Evolutionary conservation across 1,284 basidiomycete genomes (phyloP).

Genomic region (Amylostereum areolatum): DNA sequence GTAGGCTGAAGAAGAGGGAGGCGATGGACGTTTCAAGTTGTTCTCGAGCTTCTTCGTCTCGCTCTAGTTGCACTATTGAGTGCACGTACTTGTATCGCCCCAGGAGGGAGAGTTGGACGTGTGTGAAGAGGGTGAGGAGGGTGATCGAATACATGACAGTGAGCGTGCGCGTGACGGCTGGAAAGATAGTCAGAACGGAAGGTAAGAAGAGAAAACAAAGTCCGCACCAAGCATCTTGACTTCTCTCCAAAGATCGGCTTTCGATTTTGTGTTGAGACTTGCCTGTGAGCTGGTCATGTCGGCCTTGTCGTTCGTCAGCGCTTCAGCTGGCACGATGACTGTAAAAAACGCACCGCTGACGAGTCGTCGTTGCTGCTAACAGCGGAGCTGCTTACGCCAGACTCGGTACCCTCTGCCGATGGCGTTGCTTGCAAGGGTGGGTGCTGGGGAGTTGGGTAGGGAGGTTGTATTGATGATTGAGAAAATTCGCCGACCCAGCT

Average conservation of each 20-base stretch:
- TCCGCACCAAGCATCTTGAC: constrained; percentile 72
- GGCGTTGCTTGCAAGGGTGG: constrained; percentile 1
- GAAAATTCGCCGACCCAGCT: constrained; percentile 52
- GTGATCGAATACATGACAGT: constrained; percentile 80
- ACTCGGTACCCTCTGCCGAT: not conserved
- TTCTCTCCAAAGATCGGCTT: constrained; percentile 77
- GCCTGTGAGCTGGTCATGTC: constrained; percentile 9
- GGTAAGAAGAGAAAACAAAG: not conserved
- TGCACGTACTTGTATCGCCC: constrained; percentile 79
- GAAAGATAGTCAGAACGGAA: not conserved
- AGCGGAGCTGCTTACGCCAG: constrained; percentile 10
- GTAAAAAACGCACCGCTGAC: constrained; percentile 3
- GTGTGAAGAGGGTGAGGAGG: constrained; percentile 76
- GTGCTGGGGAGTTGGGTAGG: constrained; percentile 8
- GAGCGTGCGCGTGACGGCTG: constrained; percentile 82
- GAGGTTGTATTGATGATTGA: constrained; percentile 14
- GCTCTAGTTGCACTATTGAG: constrained; percentile 59
- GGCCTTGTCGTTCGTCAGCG: constrained; percentile 1
- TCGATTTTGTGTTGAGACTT: constrained; percentile 31
- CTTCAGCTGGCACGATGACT: not conserved
- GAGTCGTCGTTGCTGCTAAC: constrained; percentile 9
- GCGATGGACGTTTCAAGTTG: constrained; percentile 33
- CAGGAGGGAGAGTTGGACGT: constrained; percentile 78
- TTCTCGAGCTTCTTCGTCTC: constrained; percentile 53
- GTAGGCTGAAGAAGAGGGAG: constrained; percentile 20